These are phyloP conservation scores for Aspergillus eucalypticola DNA, from an alignment of 2,329 filamentous ascomycete species.

Conservation along the genomic window DNA sequence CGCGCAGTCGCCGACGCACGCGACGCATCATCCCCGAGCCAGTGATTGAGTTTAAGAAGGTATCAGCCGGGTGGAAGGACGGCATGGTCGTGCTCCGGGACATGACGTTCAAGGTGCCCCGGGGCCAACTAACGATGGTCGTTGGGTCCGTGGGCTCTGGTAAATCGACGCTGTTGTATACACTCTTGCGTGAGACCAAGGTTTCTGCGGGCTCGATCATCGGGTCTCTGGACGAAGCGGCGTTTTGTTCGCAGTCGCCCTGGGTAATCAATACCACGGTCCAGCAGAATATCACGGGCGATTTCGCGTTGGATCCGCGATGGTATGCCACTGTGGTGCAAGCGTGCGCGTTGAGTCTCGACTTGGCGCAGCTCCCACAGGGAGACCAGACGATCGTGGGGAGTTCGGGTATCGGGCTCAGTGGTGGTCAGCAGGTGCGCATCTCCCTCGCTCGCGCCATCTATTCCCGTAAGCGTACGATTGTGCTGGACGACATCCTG, in stretches of 20 bases:
- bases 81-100: background rate
- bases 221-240: background rate
- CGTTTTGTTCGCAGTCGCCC: constrained; percentile 17
- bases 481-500: constrained; percentile 46
- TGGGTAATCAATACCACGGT: constrained; percentile 19
- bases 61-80: background rate
- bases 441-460: constrained; percentile 40
- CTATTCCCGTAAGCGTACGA: constrained; percentile 44
- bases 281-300: constrained; percentile 25
- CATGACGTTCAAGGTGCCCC: background rate
- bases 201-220: constrained; percentile 5
- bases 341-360: background rate
- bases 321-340: constrained; percentile 29
- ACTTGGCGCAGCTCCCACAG: background rate
- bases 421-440: background rate
- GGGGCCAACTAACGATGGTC: constrained; percentile 21
- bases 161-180: constrained; percentile 17
- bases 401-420: background rate
- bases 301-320: constrained; percentile 12
- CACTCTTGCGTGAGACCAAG: constrained; percentile 19
- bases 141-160: constrained; percentile 29
- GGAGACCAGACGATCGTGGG: background rate
- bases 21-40: background rate
- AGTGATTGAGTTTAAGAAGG: background rate
- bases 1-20: background rate